A percentile compares a stretch with the other conserved stretches of the same genome.
Evolutionary conservation across 352 stramenopile genomes (phyloP).

Genomic region (Globisporangium yorkense): DNA sequence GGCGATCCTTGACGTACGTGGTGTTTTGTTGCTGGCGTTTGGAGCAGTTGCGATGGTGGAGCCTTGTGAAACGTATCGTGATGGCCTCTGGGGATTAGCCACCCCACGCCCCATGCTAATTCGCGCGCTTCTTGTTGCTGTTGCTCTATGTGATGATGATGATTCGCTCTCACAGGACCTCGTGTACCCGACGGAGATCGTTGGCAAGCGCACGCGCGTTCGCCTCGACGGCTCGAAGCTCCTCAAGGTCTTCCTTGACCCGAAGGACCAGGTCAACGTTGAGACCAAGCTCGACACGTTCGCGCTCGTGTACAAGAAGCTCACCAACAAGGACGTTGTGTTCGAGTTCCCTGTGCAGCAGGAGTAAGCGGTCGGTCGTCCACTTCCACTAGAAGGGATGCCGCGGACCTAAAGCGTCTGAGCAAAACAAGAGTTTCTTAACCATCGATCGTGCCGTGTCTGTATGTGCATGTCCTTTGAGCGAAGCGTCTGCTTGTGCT

Average conservation of each 20-base stretch:
- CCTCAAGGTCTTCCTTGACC: constrained; percentile 98
- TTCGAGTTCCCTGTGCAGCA: constrained; percentile 95
- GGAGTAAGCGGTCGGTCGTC: constrained; percentile 47
- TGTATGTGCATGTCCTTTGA: too few species aligned
- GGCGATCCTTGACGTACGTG: constrained; percentile 96
- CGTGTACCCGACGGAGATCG: constrained; percentile 99
- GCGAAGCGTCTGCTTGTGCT: too few species aligned
- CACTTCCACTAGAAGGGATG: background rate
- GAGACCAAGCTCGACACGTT: constrained; percentile 99
- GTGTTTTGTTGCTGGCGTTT: constrained; percentile 1
- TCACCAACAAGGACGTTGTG: constrained; percentile 99
- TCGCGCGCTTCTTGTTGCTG: constrained; percentile 12
- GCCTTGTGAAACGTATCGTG: constrained; percentile 52
- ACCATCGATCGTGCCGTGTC: background rate
- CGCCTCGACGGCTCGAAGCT: constrained; percentile 97
- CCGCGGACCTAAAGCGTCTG: constrained; percentile 9
- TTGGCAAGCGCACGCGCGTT: constrained; percentile 98
- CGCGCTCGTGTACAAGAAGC: constrained; percentile 98
- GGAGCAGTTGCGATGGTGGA: constrained; percentile 3
- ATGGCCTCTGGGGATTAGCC: constrained; percentile 88
- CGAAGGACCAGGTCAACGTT: constrained; percentile 98
- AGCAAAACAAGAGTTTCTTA: constrained; percentile 37
- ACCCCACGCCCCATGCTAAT: constrained; percentile 87
- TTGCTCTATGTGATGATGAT: constrained; percentile 3
- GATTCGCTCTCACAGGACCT: constrained; percentile 81